Conservation (phyloP, 129 eudicot species). For the Gnaphalium uliginosum region DNA sequence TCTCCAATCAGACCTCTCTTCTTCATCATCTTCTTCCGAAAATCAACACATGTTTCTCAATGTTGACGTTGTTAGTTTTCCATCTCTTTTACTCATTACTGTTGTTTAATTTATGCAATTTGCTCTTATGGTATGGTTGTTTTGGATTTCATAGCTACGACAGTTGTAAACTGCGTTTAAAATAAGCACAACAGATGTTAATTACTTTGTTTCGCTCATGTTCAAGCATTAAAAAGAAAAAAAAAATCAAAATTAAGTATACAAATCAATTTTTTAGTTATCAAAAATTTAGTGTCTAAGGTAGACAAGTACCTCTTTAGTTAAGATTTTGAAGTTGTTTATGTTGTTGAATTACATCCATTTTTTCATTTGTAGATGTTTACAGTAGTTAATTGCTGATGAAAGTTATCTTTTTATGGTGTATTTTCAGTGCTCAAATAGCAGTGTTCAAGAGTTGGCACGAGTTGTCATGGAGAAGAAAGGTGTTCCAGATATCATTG, state of each 20-base stretch:
- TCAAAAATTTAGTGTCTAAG: too few relatives aligned
- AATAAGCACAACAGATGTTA: too few relatives aligned
- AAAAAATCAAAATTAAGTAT: too few relatives aligned
- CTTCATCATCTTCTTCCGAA: constrained; percentile 36
- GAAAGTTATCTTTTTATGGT: neutral
- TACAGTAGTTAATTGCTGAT: neutral
- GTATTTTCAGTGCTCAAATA: constrained; percentile 55
- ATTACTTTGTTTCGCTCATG: too few relatives aligned
- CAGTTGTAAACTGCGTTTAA: too few relatives aligned
- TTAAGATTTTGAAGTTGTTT: neutral
- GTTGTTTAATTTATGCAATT: neutral
- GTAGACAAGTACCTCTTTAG: neutral
- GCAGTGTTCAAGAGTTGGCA: constrained; percentile 81
- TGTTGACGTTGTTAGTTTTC: constrained; percentile 64
- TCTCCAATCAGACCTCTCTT: constrained; percentile 56
- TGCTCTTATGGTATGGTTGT: neutral
- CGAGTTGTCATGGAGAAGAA: constrained; percentile 79
- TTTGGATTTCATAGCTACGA: too few relatives aligned
- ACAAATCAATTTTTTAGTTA: too few relatives aligned
- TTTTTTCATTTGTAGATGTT: neutral
- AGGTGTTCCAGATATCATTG: constrained; percentile 85
- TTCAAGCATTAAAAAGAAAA: too few relatives aligned
- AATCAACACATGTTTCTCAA: constrained; percentile 55
- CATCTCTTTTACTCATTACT: neutral
- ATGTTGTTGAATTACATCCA: neutral